Percentiles rank a stretch among this genome's conserved stretches.
Evolutionary conservation across 305 asterid species (phyloP).

Genomic region (Solanum hybrid): DNA sequence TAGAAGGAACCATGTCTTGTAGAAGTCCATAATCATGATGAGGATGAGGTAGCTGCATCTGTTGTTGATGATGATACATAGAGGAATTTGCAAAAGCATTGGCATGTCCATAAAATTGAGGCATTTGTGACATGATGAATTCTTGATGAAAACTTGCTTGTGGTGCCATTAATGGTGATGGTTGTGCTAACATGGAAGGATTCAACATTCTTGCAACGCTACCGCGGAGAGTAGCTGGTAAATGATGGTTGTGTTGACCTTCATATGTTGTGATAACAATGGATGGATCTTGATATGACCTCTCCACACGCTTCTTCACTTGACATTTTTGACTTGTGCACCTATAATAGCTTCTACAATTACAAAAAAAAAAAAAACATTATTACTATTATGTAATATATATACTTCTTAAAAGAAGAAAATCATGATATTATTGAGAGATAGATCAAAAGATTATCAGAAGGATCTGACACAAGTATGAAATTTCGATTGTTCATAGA

Average conservation of each 20-base stretch:
- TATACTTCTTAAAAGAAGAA: not conserved
- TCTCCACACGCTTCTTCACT: constrained; percentile 61
- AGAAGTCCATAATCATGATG: constrained; percentile 16
- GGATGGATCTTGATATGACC: constrained; percentile 56
- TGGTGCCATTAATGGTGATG: not conserved
- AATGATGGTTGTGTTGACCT: constrained; percentile 66
- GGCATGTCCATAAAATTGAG: not conserved
- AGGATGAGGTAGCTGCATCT: not conserved
- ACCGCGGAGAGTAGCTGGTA: constrained; percentile 51
- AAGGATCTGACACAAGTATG: not conserved
- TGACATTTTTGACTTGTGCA: constrained; percentile 61
- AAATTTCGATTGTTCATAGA: not conserved
- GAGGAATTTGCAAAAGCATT: not conserved
- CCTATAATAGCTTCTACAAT: constrained; percentile 58
- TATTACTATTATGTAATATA: not conserved
- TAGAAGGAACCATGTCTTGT: constrained; percentile 18
- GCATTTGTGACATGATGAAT: constrained; percentile 10
- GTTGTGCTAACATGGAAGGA: constrained; percentile 7
- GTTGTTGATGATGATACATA: constrained; percentile 1
- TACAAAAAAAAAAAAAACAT: not conserved
- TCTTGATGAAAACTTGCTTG: not conserved
- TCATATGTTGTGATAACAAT: constrained; percentile 62
- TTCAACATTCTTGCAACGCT: constrained; percentile 27
- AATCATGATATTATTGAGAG: not conserved
- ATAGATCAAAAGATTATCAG: not conserved